Base-by-base conservation (phyloP, 306 rosid genomes). In the Heteromeles arbutifolia region DNA sequence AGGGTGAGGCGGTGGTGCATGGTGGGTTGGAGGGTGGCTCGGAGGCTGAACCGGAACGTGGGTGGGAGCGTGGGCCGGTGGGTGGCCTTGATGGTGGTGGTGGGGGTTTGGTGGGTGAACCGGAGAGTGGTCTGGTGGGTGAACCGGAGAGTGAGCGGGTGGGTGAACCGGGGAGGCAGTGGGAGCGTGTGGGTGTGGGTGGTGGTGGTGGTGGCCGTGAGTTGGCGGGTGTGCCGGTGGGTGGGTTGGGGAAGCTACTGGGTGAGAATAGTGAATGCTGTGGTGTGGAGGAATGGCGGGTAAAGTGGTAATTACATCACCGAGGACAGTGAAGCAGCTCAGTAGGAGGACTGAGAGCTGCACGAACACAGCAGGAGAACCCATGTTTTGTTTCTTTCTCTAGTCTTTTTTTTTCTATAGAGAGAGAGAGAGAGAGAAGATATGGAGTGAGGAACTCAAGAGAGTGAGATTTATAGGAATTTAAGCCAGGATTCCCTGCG, bases 401-500 rank as follows among this genome's bases (percentile, higher is more conserved):
- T 8, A 15, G 11, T 39, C 25, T 59, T n/a, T 43, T 13, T 11
- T 7, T 54, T 4, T 6, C 22, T 67, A 7, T 25, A 7, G 52
- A 25, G 9, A 43, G 73, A 56, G 39, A 25, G 65, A 17, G 59
- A 13, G 37, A 2, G 53, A 13, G 57, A 22, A 8, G n/a, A 12
- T 39, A 11, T 18, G 52, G 29, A 8, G 25, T 29, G 65, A 25
- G 8, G 26, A 6, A 6, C 8, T 11, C 18, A n/a, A 65, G 41
- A 37, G 52, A 64, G 50, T 67, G 72, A 59, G 0, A 29, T 82
- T 87, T 90, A 83, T 86, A 88, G 86, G 74, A 34, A 25, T 56
- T 76, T 44, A 31, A 48, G 81, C 78, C 82, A 5, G 21, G 65
- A 76, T 81, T 75, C 74, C 53, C 78, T 84, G 75, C 81, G 52